phyloP scores from a whole-genome alignment of 306 rosid species.

The Comarum palustre region DNA sequence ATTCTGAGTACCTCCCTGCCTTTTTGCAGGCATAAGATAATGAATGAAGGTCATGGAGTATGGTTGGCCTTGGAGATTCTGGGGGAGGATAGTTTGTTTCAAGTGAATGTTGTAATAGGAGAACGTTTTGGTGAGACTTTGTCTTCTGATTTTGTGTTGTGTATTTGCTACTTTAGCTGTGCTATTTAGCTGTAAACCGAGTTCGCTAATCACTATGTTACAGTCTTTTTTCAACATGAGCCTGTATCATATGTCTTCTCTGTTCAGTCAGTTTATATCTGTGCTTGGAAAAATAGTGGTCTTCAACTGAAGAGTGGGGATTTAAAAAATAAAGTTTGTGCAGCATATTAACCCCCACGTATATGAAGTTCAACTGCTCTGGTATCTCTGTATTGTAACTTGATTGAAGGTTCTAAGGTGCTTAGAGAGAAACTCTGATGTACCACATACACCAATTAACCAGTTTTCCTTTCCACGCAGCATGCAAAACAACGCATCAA shows the following conservation, averaged over 20 bases:
- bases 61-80: conserved; percentile 38
- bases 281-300: neutral
- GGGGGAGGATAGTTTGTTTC: conserved; percentile 38
- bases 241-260: conserved; percentile 23
- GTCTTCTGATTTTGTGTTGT: conserved; percentile 39
- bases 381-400: too few species aligned
- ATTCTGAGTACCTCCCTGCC: conserved; percentile 18
- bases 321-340: neutral
- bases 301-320: neutral
- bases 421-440: too few species aligned
- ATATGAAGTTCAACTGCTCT: neutral
- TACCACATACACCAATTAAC: too few species aligned
- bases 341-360: neutral
- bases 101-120: conserved; percentile 52
- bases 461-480: too few species aligned
- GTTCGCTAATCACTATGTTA: conserved; percentile 26
- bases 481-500: too few species aligned
- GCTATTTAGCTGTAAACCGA: conserved; percentile 50
- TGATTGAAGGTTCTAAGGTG: too few species aligned
- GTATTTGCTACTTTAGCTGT: conserved; percentile 48
- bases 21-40: conserved; percentile 51
- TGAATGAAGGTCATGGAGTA: conserved; percentile 20
- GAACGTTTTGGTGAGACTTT: conserved; percentile 41
- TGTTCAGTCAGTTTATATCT: conserved; percentile 24
- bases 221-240: conserved; percentile 13